Base-by-base conservation (phyloP, 192 early-diverging fungal species). In the Entophlyctis luteolus region DNA sequence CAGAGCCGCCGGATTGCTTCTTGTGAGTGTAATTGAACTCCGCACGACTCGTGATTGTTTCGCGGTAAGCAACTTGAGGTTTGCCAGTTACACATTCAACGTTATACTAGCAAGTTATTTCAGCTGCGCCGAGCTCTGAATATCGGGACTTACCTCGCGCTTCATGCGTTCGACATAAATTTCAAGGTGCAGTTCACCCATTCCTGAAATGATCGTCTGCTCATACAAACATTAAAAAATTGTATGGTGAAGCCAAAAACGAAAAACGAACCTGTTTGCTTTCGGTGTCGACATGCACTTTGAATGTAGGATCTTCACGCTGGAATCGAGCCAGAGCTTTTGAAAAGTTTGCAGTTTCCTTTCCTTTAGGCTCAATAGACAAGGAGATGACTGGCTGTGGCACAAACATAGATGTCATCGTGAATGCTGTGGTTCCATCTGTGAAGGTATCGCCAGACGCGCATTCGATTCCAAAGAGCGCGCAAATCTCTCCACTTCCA, bases 131-230 rank as follows among this genome's bases (percentile, higher is more conserved):
- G n/a, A n/a, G n/a, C n/a, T n/a, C n/a, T n/a, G n/a, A n/a, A n/a
- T n/a, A n/a, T n/a, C n/a, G n/a, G n/a, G n/a, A n/a, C n/a, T n/a
- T n/a, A n/a, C n/a, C n/a, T 98, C 96, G 73, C 96, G 88, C 56
- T 90, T 89, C 94, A 98, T 96, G 60, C 96, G 91, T 79, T 98
- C 96, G 52, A 98, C 93, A 79, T 96, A 98, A 70, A 98, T 90
- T 59, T 98, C 96, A 33, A 98, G 71, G 69, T 98, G 96, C 48
- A 98, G 77, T 63, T 96, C 94, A 4, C 96, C 96, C 96, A 96
- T 96, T 0, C 96, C 96, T 55, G 90, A 88, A 10, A 98, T 81
- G 65, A 96, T 78, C 6, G 85, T 90, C 73, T 98, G 89, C 74
- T 92, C 89, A 49, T n/a, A n/a, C n/a, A n/a, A n/a, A 37, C 4